phyloP scores from a whole-genome alignment of 306 rosid genomes.

The Begonia fuchsioides region DNA sequence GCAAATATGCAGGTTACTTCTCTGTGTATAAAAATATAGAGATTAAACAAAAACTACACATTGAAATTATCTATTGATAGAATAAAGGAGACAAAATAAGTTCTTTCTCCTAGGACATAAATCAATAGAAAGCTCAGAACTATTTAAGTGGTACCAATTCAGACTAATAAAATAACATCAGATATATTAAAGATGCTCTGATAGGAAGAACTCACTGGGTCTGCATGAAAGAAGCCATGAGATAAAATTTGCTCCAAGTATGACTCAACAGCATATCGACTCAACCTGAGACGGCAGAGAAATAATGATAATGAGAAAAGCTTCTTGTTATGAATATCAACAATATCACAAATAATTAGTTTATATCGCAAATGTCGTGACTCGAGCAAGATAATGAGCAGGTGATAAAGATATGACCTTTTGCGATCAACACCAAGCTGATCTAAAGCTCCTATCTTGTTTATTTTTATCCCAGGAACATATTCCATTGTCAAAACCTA shows the following conservation, averaged over 20 bases:
- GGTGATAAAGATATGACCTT: slow-evolving; percentile 32
- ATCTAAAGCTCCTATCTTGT: slow-evolving; percentile 89
- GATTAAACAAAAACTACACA: no score
- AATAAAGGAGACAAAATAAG: no score
- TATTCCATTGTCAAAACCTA: slow-evolving; percentile 98
- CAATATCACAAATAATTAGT: not conserved
- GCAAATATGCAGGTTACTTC: not conserved
- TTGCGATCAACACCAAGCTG: slow-evolving; percentile 88
- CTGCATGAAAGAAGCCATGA: slow-evolving; percentile 99
- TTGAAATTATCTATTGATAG: no score
- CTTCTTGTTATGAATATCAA: slow-evolving; percentile 8
- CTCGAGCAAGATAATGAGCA: slow-evolving; percentile 5
- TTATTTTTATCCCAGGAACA: slow-evolving; percentile 98
- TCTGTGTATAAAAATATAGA: not conserved
- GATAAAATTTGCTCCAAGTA: slow-evolving; percentile 96
- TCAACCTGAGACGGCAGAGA: slow-evolving; percentile 30
- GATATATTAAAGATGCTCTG: no score
- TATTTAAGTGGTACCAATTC: no score
- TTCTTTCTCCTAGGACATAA: no score
- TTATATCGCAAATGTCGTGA: slow-evolving; percentile 1
- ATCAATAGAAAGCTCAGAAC: no score
- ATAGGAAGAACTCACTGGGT: slow-evolving; percentile 55
- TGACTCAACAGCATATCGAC: slow-evolving; percentile 95
- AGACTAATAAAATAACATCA: no score
- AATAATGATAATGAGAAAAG: not conserved